Conservation (phyloP, 2,329 filamentous ascomycete species). For the Ophiocordyceps camponoti-rufipedis region DNA sequence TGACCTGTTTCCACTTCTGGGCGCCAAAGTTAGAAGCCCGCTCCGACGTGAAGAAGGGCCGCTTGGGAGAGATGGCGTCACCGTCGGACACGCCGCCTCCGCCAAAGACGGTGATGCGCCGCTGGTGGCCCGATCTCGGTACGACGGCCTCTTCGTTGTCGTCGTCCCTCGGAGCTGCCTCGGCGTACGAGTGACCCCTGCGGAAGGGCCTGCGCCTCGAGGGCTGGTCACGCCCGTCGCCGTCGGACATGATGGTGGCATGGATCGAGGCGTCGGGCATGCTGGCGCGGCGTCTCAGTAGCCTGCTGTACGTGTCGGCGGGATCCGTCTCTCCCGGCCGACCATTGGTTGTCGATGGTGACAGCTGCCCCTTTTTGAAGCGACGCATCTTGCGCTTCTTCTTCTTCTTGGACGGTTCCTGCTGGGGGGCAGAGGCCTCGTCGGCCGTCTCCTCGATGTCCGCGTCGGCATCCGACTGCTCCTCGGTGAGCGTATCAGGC, state of each 20-base stretch:
- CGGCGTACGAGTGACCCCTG: conserved; percentile 38
- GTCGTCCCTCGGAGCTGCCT: conserved; percentile 31
- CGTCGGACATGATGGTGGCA: conserved; percentile 53
- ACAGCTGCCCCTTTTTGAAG: conserved; percentile 34
- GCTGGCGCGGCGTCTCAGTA: conserved; percentile 46
- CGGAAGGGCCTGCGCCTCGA: conserved; percentile 29
- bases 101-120: conserved; percentile 47
- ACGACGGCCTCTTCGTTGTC: conserved; percentile 29
- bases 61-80: conserved; percentile 35
- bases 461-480: conserved; percentile 30
- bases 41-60: conserved; percentile 43
- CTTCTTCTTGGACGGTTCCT: conserved; percentile 24
- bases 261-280: conserved; percentile 41
- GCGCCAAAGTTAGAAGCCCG: conserved; percentile 56
- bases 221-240: conserved; percentile 49
- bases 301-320: conserved; percentile 21
- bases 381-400: conserved; percentile 45
- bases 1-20: conserved; percentile 84
- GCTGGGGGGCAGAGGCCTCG: conserved; percentile 37
- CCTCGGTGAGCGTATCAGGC: conserved; percentile 34
- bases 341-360: conserved; percentile 44
- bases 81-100: conserved; percentile 47
- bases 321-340: conserved; percentile 23
- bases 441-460: conserved; percentile 79
- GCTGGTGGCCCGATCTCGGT: conserved; percentile 42